These are phyloP conservation scores for Colletotrichum spaethianum DNA, from an alignment of 2,329 filamentous ascomycete species.

Conservation along the genomic window DNA sequence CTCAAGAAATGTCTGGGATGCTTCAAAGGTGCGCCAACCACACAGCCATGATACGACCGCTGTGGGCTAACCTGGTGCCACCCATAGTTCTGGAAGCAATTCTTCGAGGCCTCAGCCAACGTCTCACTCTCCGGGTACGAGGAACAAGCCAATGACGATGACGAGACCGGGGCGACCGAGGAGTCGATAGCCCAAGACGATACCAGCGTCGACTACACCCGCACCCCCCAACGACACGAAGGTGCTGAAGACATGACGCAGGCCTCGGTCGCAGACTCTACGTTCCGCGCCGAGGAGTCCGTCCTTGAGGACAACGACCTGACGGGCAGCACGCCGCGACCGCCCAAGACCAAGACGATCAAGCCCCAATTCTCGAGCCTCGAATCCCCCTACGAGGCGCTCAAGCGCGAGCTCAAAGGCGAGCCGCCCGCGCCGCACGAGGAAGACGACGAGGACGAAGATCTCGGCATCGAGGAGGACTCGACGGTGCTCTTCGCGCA, in stretches of 20 bases:
- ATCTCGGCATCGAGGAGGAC: slow-evolving; percentile 58
- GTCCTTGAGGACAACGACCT: slow-evolving; percentile 76
- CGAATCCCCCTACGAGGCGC: slow-evolving; percentile 82
- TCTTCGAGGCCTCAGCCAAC: slow-evolving; percentile 98
- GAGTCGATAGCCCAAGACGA: slow-evolving; percentile 71
- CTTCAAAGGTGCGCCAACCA: slow-evolving; percentile 79
- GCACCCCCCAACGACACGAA: slow-evolving; percentile 48
- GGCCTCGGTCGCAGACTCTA: slow-evolving; percentile 53
- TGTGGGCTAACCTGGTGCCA: slow-evolving; percentile 12
- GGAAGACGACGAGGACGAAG: slow-evolving; percentile 53
- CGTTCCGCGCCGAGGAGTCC: slow-evolving; percentile 70
- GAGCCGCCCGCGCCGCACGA: slow-evolving; percentile 50
- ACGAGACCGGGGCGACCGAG: slow-evolving; percentile 64
- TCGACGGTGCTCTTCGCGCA: slow-evolving; percentile 66
- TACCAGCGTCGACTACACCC: slow-evolving; percentile 57
- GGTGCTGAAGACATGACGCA: slow-evolving; percentile 56
- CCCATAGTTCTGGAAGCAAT: slow-evolving; percentile 96
- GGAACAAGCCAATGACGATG: slow-evolving; percentile 78
- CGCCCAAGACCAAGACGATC: slow-evolving; percentile 65
- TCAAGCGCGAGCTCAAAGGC: slow-evolving; percentile 76
- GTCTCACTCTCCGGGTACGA: slow-evolving; percentile 97
- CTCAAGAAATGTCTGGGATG: slow-evolving; percentile 95
- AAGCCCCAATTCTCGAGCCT: slow-evolving; percentile 73
- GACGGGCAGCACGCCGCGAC: slow-evolving; percentile 78
- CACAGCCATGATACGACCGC: no score